These are phyloP conservation scores for Cyclotella kingstonii DNA, from an alignment of 108 stramenopile species.

Conservation along the genomic window DNA sequence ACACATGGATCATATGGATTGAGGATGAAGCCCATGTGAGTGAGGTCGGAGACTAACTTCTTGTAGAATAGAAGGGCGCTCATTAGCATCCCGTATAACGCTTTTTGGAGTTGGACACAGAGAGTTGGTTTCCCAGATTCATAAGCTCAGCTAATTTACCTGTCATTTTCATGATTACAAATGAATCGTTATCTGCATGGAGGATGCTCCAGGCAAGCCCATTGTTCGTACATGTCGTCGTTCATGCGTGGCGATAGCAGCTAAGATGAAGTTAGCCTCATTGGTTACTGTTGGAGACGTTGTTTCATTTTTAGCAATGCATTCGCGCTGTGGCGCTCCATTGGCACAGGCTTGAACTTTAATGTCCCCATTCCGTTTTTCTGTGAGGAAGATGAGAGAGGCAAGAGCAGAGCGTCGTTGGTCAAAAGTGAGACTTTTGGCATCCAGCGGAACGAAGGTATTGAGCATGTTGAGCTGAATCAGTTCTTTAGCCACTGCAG, in stretches of 20 bases:
- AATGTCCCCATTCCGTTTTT: conserved; percentile 2
- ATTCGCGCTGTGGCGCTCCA: not conserved
- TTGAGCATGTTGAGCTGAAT: not conserved
- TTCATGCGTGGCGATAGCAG: conserved; percentile 14
- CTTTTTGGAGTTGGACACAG: not conserved
- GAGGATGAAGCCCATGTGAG: not conserved
- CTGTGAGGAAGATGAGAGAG: conserved; percentile 1
- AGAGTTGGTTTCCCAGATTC: not conserved
- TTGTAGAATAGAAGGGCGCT: not conserved
- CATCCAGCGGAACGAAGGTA: not conserved
- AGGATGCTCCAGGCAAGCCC: conserved; percentile 3
- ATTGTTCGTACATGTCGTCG: not conserved
- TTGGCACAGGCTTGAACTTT: conserved; percentile 6
- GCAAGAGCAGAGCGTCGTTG: not conserved
- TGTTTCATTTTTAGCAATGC: not conserved
- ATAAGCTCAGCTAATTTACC: not conserved
- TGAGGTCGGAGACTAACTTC: not conserved
- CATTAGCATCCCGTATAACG: not conserved
- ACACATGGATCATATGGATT: conserved; percentile 14
- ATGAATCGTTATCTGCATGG: not conserved
- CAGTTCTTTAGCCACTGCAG: not conserved
- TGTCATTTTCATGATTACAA: not conserved
- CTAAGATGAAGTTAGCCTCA: not conserved
- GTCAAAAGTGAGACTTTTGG: not conserved
- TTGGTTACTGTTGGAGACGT: conserved; percentile 9